Evolutionary conservation across 441 rosid species (phyloP).

Genomic region (Gossypium schwendimanii): DNA sequence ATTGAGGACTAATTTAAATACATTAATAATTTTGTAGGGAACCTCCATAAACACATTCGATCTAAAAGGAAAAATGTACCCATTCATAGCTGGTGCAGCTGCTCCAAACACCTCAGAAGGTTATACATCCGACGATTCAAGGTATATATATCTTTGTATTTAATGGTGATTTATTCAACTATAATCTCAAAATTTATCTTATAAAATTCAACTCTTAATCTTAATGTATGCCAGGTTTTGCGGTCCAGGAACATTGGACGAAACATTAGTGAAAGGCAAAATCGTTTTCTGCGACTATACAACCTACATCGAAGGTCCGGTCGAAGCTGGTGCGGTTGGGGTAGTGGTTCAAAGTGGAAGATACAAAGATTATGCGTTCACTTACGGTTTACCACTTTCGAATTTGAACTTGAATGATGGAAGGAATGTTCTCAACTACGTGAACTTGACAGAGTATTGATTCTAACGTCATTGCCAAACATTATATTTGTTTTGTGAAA

Average conservation of each 20-base stretch:
- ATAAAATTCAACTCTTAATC: neutral
- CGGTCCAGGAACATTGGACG: slow-evolving; percentile 19
- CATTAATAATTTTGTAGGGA: neutral
- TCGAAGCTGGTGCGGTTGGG: slow-evolving; percentile 29
- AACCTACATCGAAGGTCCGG: neutral
- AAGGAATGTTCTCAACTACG: slow-evolving; percentile 16
- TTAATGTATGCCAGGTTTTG: slow-evolving; percentile 20
- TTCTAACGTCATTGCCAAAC: neutral
- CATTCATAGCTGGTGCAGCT: slow-evolving; percentile 5
- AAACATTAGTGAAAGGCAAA: slow-evolving; percentile 27
- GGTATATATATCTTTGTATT: neutral
- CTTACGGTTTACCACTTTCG: neutral
- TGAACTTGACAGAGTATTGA: slow-evolving; percentile 32
- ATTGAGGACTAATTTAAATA: too few species aligned
- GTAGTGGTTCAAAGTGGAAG: neutral
- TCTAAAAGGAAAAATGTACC: slow-evolving; percentile 10
- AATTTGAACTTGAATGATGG: slow-evolving; percentile 11
- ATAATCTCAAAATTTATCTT: neutral
- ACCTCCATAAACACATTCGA: slow-evolving; percentile 5
- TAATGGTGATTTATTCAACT: neutral
- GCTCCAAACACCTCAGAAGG: neutral
- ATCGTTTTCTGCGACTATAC: slow-evolving; percentile 29
- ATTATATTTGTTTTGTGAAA: neutral
- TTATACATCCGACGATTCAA: neutral
- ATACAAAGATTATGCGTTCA: neutral